Evolutionary conservation across 2,329 filamentous ascomycete species (phyloP).

Genomic region (Cercospora sp.): DNA sequence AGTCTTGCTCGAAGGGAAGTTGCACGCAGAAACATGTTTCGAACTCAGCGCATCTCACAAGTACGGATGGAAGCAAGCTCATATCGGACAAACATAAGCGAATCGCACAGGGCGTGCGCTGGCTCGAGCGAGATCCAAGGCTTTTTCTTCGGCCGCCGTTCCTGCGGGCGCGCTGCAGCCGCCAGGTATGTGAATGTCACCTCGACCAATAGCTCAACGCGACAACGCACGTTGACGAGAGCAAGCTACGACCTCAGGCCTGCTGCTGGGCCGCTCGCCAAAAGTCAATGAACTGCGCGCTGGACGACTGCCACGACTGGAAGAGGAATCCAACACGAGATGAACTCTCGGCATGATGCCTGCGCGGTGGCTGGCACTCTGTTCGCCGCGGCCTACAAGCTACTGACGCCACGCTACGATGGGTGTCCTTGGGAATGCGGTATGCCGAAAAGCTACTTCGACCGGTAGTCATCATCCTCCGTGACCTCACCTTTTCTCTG

Average conservation of each 20-base stretch:
- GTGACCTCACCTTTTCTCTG: slow-evolving; percentile 7
- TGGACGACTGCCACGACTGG: background rate
- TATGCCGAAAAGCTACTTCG: slow-evolving; percentile 11
- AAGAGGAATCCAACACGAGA: background rate
- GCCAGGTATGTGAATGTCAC: background rate
- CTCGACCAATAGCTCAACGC: slow-evolving; percentile 10
- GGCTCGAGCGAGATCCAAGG: background rate
- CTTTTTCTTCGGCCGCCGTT: slow-evolving; percentile 3
- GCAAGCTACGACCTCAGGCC: background rate
- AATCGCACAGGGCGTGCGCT: background rate
- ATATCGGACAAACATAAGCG: background rate
- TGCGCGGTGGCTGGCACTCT: slow-evolving; percentile 5
- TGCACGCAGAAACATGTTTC: slow-evolving; percentile 2
- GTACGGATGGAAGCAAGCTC: background rate
- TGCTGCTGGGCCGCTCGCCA: background rate
- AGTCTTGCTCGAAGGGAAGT: background rate
- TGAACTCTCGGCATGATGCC: background rate
- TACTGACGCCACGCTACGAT: slow-evolving; percentile 11
- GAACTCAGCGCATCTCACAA: background rate
- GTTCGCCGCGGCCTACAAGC: slow-evolving; percentile 1
- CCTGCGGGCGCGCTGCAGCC: slow-evolving; percentile 3
- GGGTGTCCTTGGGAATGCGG: slow-evolving; percentile 1
- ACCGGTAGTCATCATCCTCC: slow-evolving; percentile 6
- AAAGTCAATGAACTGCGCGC: background rate
- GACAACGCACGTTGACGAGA: slow-evolving; percentile 16